Evolutionary conservation across 768 basidiomycete species (phyloP).

Genomic region (Rhodotorula paludigena): DNA sequence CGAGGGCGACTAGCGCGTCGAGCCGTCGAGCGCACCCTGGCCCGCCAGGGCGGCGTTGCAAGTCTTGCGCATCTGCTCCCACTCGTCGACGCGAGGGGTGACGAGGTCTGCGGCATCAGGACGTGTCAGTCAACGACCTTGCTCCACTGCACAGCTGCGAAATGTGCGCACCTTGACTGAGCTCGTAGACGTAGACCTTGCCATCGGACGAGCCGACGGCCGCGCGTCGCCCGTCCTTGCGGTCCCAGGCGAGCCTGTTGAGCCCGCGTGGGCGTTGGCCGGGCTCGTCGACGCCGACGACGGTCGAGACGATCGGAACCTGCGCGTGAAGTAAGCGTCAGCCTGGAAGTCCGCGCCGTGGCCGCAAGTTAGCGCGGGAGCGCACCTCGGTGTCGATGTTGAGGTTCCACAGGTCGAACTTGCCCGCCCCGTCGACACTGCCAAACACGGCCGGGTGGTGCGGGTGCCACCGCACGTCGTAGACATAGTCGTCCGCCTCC

Average conservation of each 20-base stretch:
- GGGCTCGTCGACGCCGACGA: constrained; percentile 53
- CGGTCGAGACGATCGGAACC: constrained; percentile 88
- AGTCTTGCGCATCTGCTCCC: constrained; percentile 36
- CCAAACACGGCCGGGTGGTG: constrained; percentile 90
- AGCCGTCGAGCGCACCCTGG: neutral
- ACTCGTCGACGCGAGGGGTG: constrained; percentile 30
- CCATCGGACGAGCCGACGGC: constrained; percentile 91
- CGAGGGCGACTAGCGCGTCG: too few relatives aligned
- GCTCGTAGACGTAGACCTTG: constrained; percentile 85
- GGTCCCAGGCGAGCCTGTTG: constrained; percentile 94
- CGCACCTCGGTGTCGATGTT: constrained; percentile 93
- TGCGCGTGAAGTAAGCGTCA: constrained; percentile 45
- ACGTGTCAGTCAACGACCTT: neutral
- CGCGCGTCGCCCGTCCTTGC: constrained; percentile 81
- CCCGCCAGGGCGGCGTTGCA: constrained; percentile 13
- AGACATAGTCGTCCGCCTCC: constrained; percentile 96
- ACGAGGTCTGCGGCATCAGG: constrained; percentile 17
- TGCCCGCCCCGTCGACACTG: constrained; percentile 86
- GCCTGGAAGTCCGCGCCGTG: neutral
- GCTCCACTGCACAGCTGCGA: too few relatives aligned
- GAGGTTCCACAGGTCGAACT: constrained; percentile 95
- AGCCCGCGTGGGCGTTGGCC: constrained; percentile 55
- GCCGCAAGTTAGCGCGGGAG: neutral
- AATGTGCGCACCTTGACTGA: constrained; percentile 46
- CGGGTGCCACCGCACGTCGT: constrained; percentile 98